Conservation (phyloP, 2,329 filamentous ascomycete genomes). For the Davidsoniella virescens region DNA sequence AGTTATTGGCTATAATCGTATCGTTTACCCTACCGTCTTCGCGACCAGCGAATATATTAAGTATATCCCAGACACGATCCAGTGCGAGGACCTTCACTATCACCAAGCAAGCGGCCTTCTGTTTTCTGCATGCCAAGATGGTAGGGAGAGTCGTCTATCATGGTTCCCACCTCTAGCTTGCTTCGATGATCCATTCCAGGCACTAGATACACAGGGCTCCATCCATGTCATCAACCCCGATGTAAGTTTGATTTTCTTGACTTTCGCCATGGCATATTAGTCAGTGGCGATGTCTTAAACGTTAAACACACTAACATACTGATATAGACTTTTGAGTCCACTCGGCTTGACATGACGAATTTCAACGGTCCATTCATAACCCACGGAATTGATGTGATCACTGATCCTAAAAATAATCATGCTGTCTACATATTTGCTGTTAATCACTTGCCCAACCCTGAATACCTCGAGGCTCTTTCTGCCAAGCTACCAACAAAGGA, state of each 20-base stretch:
- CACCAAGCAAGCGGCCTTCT: conserved; percentile 30
- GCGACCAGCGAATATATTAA: conserved; percentile 20
- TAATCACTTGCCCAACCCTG: conserved; percentile 39
- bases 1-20: conserved; percentile 19
- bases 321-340: conserved; percentile 27
- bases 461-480: conserved; percentile 17
- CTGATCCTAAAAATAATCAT: conserved; percentile 25
- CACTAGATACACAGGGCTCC: conserved; percentile 23
- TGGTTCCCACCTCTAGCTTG: conserved; percentile 36
- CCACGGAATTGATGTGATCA: conserved; percentile 44
- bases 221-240: conserved; percentile 38
- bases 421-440: conserved; percentile 44
- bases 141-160: conserved; percentile 23
- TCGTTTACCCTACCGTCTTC: conserved; percentile 15
- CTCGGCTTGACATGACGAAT: conserved; percentile 30
- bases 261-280: not conserved
- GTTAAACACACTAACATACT: too few species aligned
- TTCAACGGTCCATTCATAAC: conserved; percentile 39
- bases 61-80: conserved; percentile 32
- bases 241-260: conserved; percentile 21
- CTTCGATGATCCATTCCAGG: conserved; percentile 25
- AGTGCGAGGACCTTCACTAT: conserved; percentile 46
- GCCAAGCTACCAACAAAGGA: conserved; percentile 11
- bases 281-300: not conserved
- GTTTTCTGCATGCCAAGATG: conserved; percentile 41